Percentiles rank a stretch among this genome's conserved stretches.
Conservation (phyloP, 495 filamentous ascomycete genomes). For the Aspergillus kassunensis region DNA sequence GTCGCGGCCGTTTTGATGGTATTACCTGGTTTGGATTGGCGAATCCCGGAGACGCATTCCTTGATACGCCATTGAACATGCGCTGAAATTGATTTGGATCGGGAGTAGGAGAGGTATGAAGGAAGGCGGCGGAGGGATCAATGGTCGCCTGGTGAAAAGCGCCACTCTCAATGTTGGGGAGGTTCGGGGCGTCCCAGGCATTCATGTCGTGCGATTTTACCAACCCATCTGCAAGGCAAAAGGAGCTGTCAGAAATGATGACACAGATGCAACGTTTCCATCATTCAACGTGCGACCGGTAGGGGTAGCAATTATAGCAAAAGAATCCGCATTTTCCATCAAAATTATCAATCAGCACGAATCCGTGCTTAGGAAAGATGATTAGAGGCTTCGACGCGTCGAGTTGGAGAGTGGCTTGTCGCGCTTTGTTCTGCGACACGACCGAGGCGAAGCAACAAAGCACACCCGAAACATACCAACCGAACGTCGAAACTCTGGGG, state of each 20-base stretch:
- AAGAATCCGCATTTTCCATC: constrained; percentile 13
- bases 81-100: constrained; percentile 60
- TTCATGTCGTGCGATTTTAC: constrained; percentile 64
- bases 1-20: constrained; percentile 81
- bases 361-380: constrained; percentile 4
- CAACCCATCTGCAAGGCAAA: constrained; percentile 52
- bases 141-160: constrained; percentile 59
- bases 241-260: constrained; percentile 22
- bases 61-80: constrained; percentile 80
- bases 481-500: constrained; percentile 1
- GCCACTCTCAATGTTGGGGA: constrained; percentile 72
- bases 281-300: constrained; percentile 18
- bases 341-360: constrained; percentile 1
- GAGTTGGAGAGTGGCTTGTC: constrained; percentile 20
- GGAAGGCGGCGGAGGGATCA: constrained; percentile 52
- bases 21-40: constrained; percentile 73
- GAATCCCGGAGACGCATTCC: constrained; percentile 77
- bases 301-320: neutral
- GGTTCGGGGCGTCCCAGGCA: constrained; percentile 71
- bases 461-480: constrained; percentile 16
- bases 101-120: constrained; percentile 48
- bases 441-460: constrained; percentile 14
- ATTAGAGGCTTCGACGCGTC: constrained; percentile 34
- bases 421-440: constrained; percentile 28
- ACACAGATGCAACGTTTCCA: constrained; percentile 12